Conservation (phyloP, 306 rosid species). For the Abrus precatorius region DNA sequence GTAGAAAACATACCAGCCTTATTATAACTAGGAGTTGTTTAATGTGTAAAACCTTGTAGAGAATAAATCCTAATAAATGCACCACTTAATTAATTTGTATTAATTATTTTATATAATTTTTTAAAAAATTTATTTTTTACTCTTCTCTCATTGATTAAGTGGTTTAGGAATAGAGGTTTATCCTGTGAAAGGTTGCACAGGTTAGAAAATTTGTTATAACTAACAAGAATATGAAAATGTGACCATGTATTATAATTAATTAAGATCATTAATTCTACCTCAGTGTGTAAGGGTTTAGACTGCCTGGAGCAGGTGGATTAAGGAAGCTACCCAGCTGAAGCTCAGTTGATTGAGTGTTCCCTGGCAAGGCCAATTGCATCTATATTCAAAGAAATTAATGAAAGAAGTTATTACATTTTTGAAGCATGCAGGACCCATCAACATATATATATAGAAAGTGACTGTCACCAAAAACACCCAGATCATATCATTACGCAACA, state of each 20-base stretch:
- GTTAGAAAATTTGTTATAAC: no score
- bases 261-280: slow-evolving; percentile 28
- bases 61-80: no score
- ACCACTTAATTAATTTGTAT: no score
- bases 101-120: no score
- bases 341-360: slow-evolving; percentile 23
- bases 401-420: neutral
- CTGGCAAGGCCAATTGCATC: slow-evolving; percentile 37
- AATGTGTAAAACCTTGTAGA: no score
- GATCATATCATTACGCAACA: neutral
- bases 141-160: no score
- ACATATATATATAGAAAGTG: no score
- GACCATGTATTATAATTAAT: neutral
- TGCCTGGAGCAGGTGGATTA: neutral
- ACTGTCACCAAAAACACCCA: neutral
- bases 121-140: no score
- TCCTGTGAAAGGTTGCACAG: no score
- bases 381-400: slow-evolving; percentile 6
- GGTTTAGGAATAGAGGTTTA: no score
- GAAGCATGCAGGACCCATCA: neutral
- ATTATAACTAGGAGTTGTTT: neutral
- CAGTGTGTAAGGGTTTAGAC: slow-evolving; percentile 28
- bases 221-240: neutral
- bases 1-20: neutral
- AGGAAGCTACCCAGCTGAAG: slow-evolving; percentile 30